Evolutionary conservation across 1,139 yeast genomes (phyloP).

Genomic region (Kurtzmaniella quercitrusa): DNA sequence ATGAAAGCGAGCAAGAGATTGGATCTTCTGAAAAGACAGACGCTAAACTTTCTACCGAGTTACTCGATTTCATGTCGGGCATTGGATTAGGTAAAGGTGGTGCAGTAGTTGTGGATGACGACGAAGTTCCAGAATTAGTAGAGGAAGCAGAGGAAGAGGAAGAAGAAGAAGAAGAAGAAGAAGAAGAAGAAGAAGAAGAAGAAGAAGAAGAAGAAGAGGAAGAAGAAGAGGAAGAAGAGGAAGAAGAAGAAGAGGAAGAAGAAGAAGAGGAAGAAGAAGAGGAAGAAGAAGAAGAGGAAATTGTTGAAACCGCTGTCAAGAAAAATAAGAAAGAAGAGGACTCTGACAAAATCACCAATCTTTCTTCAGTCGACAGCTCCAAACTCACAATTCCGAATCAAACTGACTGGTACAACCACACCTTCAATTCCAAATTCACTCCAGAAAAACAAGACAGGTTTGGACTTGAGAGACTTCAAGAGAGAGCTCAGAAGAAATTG

Average conservation of each 20-base stretch:
- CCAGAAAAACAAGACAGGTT: constrained; percentile 43
- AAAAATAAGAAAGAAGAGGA: constrained; percentile 18
- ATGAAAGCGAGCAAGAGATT: constrained; percentile 63
- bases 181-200: constrained; percentile 23
- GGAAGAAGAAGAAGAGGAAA: constrained; percentile 15
- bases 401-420: constrained; percentile 69
- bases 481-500: constrained; percentile 62
- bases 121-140: constrained; percentile 22
- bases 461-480: constrained; percentile 52
- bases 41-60: constrained; percentile 49
- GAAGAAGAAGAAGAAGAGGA: constrained; percentile 23
- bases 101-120: constrained; percentile 30
- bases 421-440: constrained; percentile 29
- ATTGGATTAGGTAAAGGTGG: constrained; percentile 55
- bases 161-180: constrained; percentile 21
- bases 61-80: constrained; percentile 60
- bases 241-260: constrained; percentile 18
- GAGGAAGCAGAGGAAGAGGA: constrained; percentile 25
- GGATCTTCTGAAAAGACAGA: constrained; percentile 40
- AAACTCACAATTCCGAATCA: constrained; percentile 60
- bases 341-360: constrained; percentile 44
- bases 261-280: constrained; percentile 15
- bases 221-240: constrained; percentile 20
- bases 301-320: constrained; percentile 15
- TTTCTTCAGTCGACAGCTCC: constrained; percentile 53